A percentile compares a stretch with the other conserved stretches of the same genome.
Evolutionary conservation across 2,329 filamentous ascomycete genomes (phyloP).

Genomic region (Xylariaceae sp.): DNA sequence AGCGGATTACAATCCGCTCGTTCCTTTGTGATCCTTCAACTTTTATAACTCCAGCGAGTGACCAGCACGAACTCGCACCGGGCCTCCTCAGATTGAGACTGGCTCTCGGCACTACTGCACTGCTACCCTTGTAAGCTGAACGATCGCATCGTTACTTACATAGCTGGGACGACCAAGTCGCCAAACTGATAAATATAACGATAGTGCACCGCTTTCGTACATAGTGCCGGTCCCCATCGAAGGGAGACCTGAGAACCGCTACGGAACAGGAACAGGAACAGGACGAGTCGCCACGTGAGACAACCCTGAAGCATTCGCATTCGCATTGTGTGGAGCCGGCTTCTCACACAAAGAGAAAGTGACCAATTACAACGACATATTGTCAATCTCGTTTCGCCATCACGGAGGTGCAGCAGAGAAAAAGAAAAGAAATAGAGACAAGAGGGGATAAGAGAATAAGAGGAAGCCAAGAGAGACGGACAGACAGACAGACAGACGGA

Average conservation of each 20-base stretch:
- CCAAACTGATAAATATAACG: background rate
- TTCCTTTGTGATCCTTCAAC: background rate
- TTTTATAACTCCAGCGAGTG: background rate
- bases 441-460: no score
- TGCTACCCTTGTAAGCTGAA: background rate
- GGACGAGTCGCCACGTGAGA: background rate
- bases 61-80: background rate
- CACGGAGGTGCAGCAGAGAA: background rate
- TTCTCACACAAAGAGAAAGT: background rate
- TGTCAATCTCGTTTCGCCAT: background rate
- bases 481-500: no score
- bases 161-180: constrained; percentile 14
- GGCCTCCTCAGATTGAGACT: background rate
- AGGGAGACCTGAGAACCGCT: background rate
- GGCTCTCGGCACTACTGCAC: background rate
- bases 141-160: constrained; percentile 1
- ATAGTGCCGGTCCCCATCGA: background rate
- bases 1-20: background rate
- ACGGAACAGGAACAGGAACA: background rate
- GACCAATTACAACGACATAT: background rate
- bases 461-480: no score
- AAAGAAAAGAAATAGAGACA: background rate
- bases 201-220: background rate
- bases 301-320: background rate
- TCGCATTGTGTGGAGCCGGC: background rate